Evolutionary conservation across 257 asterid species (phyloP), one percentile per base, ranked within the genome.

Genomic region (Nicotiana knightiana): DNA sequence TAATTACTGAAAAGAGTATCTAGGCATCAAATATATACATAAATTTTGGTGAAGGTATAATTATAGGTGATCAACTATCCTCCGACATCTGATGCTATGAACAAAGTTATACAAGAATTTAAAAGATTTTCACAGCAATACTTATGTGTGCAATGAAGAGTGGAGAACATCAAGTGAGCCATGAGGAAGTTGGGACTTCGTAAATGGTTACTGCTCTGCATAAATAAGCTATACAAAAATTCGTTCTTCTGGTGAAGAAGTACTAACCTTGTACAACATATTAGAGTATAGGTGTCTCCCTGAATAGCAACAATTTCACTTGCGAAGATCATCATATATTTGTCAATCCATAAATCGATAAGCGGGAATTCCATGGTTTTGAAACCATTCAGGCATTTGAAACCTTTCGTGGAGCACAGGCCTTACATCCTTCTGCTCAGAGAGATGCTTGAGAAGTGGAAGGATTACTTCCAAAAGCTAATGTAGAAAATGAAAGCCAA

Each of bases 321-420:
- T 35, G 32, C 63, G 10, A 26, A 24, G 46, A 26, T 75, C 79
- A 51, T 81, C 89, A 84, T 28, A 67, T 8, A 51, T 88, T 87
- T 79, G 89, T 83, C 93, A 90, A 86, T 62, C 86, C 90, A 9
- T 90, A 85, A 90, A 88, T 62, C 86, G 88, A 9, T 90, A 85
- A 53, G 93, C 86, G 18, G 98, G 99, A 67, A 95, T 92, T 78
- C 98, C 97, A 0, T 95, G 95, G 84, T 87, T 91, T 78, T 87
- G 93, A 87, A 95, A 95, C 99, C 98, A 92, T 76, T 93, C 98
- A 0, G 97, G 97, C 99, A 95, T 95, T 70, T 87, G 98, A 90
- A 95, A 95, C 85, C 90, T 90, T 79, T 95, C 97, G 32, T 89
- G 86, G 58, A 95, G 97, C 78, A 85, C 82, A 4, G 93, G 94